These are phyloP conservation scores for Ligustrum vulgare DNA, from an alignment of 257 asterid genomes.

Conservation along the genomic window DNA sequence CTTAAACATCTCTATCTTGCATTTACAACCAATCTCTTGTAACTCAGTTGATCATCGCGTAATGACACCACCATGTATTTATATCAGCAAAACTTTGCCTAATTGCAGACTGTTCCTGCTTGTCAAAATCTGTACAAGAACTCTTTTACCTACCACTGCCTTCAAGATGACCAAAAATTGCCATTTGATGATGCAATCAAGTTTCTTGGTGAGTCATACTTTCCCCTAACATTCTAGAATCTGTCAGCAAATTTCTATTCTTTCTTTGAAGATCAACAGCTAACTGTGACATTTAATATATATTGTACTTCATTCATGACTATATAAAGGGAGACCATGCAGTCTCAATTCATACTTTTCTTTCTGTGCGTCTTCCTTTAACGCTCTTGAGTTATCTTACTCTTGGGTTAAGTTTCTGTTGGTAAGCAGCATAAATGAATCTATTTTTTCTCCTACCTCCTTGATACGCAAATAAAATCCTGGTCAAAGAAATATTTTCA, in stretches of 20 bases:
- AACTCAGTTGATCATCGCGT: conserved; percentile 10
- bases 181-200: conserved; percentile 81
- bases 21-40: conserved; percentile 8
- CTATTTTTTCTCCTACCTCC: not conserved
- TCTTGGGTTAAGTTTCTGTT: not conserved
- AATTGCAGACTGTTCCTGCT: conserved; percentile 82
- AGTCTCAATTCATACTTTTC: not conserved
- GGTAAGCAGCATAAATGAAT: conserved; percentile 15
- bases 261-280: conserved; percentile 1
- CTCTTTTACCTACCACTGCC: conserved; percentile 82
- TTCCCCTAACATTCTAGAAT: not conserved
- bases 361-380: conserved; percentile 7
- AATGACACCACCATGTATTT: not conserved
- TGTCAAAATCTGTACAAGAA: conserved; percentile 83
- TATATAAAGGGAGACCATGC: not conserved
- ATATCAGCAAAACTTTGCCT: conserved; percentile 4
- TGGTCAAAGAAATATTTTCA: not conserved
- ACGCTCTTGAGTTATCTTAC: not conserved
- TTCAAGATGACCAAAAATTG: conserved; percentile 59
- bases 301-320: not conserved
- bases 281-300: not conserved
- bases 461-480: not conserved
- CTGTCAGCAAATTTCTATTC: not conserved
- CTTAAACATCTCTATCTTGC: not conserved
- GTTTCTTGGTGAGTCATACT: conserved; percentile 62